Evolutionary conservation across 129 eudicot species (phyloP).

Genomic region (Chrysanthemum seticuspe): DNA sequence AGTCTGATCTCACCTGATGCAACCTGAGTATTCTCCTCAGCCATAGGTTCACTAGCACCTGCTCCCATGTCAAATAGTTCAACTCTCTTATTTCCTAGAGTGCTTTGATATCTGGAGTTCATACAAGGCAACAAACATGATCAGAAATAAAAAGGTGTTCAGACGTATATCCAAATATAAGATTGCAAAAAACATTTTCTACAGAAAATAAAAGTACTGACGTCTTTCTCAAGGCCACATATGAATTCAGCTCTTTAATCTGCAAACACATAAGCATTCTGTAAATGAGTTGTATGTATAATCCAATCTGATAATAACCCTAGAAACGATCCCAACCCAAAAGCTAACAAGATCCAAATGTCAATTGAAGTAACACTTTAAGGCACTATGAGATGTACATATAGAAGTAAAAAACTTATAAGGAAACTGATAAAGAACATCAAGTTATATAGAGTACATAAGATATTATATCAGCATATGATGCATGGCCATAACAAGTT

Average conservation of each 20-base stretch:
- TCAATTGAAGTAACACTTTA: not conserved
- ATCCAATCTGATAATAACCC: no score
- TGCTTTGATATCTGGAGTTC: constrained; percentile 80
- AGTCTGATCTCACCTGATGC: constrained; percentile 71
- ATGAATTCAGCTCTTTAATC: constrained; percentile 96
- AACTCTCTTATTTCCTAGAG: constrained; percentile 89
- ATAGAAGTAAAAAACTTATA: not conserved
- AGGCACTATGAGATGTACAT: not conserved
- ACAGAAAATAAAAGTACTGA: constrained; percentile 38
- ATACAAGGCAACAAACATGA: not conserved
- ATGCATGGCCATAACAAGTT: not conserved
- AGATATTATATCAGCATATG: not conserved
- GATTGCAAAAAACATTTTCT: not conserved
- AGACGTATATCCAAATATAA: not conserved
- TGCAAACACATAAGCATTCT: constrained; percentile 49
- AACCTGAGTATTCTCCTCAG: constrained; percentile 79
- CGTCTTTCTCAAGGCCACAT: constrained; percentile 98
- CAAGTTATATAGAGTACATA: not conserved
- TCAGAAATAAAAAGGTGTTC: not conserved
- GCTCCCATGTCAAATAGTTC: constrained; percentile 97
- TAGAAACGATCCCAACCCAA: not conserved
- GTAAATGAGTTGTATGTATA: not conserved
- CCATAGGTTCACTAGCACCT: constrained; percentile 79
- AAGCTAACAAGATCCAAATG: not conserved
- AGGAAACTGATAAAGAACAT: not conserved